Evolutionary conservation across 371 early-diverging fungal species (phyloP).

Genomic region (Mucor velutinosus): DNA sequence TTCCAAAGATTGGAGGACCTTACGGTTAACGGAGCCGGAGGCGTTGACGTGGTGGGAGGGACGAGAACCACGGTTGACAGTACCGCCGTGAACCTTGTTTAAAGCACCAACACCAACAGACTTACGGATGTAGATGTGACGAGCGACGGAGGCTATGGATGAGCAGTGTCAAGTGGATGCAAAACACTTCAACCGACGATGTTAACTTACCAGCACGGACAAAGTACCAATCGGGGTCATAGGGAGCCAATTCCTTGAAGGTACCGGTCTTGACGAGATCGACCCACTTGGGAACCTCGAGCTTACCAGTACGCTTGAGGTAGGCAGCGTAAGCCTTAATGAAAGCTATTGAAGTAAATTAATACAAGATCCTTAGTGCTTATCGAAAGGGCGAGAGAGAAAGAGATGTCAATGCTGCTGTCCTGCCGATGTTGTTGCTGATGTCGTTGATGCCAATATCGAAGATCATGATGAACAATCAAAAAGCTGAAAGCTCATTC

Average conservation of each 20-base stretch:
- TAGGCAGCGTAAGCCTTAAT: slow-evolving; percentile 96
- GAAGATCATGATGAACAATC: neutral
- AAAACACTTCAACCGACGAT: no score
- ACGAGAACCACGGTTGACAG: slow-evolving; percentile 88
- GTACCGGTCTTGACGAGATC: slow-evolving; percentile 96
- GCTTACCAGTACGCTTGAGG: slow-evolving; percentile 95
- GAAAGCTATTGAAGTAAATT: no score
- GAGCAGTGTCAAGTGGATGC: no score
- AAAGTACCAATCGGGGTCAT: slow-evolving; percentile 98
- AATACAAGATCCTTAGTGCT: no score
- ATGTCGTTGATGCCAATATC: neutral
- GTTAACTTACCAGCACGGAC: slow-evolving; percentile 85
- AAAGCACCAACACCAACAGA: slow-evolving; percentile 94
- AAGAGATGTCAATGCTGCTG: neutral
- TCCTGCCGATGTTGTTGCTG: no score
- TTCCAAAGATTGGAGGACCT: slow-evolving; percentile 94
- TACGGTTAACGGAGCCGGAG: slow-evolving; percentile 91
- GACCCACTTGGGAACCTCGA: slow-evolving; percentile 97
- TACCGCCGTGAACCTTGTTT: slow-evolving; percentile 89
- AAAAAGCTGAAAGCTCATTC: neutral
- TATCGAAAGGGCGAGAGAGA: neutral
- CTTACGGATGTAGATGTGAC: slow-evolving; percentile 94
- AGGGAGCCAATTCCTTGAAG: slow-evolving; percentile 94
- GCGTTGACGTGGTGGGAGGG: slow-evolving; percentile 88
- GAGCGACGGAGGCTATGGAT: slow-evolving; percentile 94